Conservation (phyloP, 139 green algal genomes). For the Tetraselmis striata region DNA sequence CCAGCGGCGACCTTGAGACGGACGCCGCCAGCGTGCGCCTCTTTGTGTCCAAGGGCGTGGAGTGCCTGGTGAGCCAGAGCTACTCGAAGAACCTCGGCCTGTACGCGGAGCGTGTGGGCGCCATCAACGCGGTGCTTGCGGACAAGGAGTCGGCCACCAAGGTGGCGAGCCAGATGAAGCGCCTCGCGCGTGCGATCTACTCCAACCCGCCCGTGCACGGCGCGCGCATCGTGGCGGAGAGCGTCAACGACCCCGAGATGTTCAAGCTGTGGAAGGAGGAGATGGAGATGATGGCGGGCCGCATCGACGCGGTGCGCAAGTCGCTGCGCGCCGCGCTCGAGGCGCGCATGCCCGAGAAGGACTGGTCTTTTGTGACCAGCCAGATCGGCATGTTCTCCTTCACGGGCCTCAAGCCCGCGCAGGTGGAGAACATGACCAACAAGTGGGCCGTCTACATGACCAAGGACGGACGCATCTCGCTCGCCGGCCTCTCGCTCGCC, state of each 20-base stretch:
- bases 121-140: constrained; percentile 72
- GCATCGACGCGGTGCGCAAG: constrained; percentile 48
- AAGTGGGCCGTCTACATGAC: constrained; percentile 96
- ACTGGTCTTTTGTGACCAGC: constrained; percentile 85
- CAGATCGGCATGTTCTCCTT: constrained; percentile 91
- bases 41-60: constrained; percentile 82
- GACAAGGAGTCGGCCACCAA: constrained; percentile 51
- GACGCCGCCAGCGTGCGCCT: constrained; percentile 77
- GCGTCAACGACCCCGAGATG: constrained; percentile 67
- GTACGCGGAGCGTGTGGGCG: constrained; percentile 93
- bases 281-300: neutral
- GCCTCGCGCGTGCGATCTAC: constrained; percentile 84
- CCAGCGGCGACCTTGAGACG: constrained; percentile 67
- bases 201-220: constrained; percentile 84
- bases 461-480: constrained; percentile 87
- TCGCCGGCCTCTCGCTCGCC: constrained; percentile 79
- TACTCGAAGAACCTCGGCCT: constrained; percentile 98
- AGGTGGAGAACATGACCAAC: constrained; percentile 91
- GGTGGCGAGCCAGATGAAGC: constrained; percentile 89
- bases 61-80: constrained; percentile 66
- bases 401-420: constrained; percentile 71
- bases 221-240: constrained; percentile 82
- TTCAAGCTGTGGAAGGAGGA: constrained; percentile 81
- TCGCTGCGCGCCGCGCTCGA: constrained; percentile 68
- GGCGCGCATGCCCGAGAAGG: constrained; percentile 53